Evolutionary conservation across 2,329 filamentous ascomycete genomes (phyloP), one percentile per base, ranked within the genome.

Genomic region (Exophiala alcalophila): DNA sequence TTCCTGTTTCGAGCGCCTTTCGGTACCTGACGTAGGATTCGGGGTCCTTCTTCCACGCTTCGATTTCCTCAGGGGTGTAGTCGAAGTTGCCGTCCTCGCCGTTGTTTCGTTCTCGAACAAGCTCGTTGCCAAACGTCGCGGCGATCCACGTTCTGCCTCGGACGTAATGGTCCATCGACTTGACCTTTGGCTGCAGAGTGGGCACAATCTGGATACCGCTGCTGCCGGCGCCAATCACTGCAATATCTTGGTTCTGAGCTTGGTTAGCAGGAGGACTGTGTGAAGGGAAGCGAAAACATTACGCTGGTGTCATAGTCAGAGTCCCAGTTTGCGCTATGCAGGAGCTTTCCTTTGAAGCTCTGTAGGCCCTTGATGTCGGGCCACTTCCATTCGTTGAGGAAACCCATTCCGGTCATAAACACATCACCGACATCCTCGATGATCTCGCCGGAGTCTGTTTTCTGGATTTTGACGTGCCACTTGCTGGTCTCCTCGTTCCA

Each of bases 361-460:
- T 55, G 35, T 9, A 64, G 36, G 2, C 60, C 60, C 12, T 47
- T 41, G 30, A 63, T 61, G 4, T 55, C 27, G 37, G 64, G 37
- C 67, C 66, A 52, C 53, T 64, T 62, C 1, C 77, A 78, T 25
- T 70, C 60, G 53, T 81, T 81, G 20, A 81, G 60, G 48, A 78
- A 74, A 1, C 78, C 77, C 21, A 78, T 74, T 2, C 73, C 77
- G 7, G 72, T 77, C 20, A 80, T 66, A 9, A 81, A 60, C 44
- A 80, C 78, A 51, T 78, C 74, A 4, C 69, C 69, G 26, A 49
- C 43, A 31, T 61, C 59, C 25, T 58, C 54, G 14, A 56, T 42
- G 6, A 54, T 38, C 35, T 55, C 48, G 6, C 37, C 30, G 25
- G 32, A 42, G 28, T 45, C 52, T 6, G 45, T 19, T 10, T 44